Base-by-base conservation (phyloP, 2,329 filamentous ascomycete genomes). In the Neoscytalidium dimidiatum region DNA sequence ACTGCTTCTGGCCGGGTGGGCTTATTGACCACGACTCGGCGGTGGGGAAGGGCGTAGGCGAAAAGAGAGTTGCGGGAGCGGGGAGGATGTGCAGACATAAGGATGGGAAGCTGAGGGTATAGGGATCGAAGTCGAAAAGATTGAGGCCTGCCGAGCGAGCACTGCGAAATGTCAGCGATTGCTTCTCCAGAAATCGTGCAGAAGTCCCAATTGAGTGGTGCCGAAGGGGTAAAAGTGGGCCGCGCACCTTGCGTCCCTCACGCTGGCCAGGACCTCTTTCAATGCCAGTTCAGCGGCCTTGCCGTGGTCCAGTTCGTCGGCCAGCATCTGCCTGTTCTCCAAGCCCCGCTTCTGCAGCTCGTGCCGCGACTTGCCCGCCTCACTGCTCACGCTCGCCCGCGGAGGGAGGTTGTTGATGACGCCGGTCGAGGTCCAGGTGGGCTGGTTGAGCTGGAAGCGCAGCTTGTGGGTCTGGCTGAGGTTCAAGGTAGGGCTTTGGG, bases 241-340 rank as follows among this genome's bases (percentile, higher is more conserved):
- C 31, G 21, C 72, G 58, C 83, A 94, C 92, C 90, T 92, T 68
- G 94, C 93, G 68, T 93, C 92, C 74, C 91, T 88, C 75, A 94
- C 86, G 66, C 91, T 94, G 71, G 90, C 88, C 63, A 97, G 79
- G 49, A 97, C 82, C 79, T 97, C 94, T 67, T 91, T 84, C 70
- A 97, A 79, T 6, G 94, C 93, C 74, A 97, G 80, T 79, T 97
- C 92, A 23, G 94, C 88, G 4, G 94, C 94, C 68, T 88, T 87
- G 21, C 90, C 90, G n/a, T 87, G 92, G 74, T 97, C 94, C 70
- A 86, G 78, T 41, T 91, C 90, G 71, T 93, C 91, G 51, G 85
- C 82, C 68, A 88, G 74, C 77, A 88, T 84, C 74, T 88, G 84
- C 73, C 84, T 87, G 72, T 83, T 83, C 71, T 90, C 91, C 67